Evolutionary conservation across 495 filamentous ascomycete species (phyloP).

Genomic region (Neurospora africana): DNA sequence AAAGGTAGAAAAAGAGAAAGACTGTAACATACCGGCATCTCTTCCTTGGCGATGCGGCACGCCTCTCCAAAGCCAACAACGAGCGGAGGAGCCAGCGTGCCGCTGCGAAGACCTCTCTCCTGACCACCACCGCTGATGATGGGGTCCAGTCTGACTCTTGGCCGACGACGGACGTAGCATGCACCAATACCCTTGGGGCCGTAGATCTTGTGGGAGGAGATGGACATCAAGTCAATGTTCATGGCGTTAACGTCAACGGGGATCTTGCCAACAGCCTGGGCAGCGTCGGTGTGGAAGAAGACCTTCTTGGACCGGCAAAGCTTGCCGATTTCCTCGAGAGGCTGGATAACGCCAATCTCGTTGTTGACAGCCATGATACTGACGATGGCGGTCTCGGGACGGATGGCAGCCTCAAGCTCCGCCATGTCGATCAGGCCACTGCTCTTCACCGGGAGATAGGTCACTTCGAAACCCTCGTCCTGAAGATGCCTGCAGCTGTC

Average conservation of each 20-base stretch:
- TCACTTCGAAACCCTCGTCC: conserved; percentile 92
- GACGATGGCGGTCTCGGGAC: conserved; percentile 82
- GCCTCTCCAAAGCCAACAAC: conserved; percentile 93
- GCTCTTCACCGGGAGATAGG: conserved; percentile 80
- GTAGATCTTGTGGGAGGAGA: conserved; percentile 98
- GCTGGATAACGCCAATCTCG: conserved; percentile 97
- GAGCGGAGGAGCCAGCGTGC: conserved; percentile 81
- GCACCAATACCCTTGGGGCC: conserved; percentile 95
- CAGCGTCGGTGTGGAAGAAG: conserved; percentile 98
- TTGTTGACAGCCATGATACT: conserved; percentile 99
- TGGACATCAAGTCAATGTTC: conserved; percentile 97
- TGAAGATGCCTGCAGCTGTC: conserved; percentile 95
- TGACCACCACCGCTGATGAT: conserved; percentile 95
- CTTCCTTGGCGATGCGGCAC: conserved; percentile 79
- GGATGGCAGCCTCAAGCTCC: conserved; percentile 80
- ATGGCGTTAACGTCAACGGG: conserved; percentile 91
- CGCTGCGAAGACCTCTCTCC: conserved; percentile 86
- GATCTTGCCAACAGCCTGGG: conserved; percentile 96
- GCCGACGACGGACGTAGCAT: conserved; percentile 85
- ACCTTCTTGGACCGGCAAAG: conserved; percentile 84
- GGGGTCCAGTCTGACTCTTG: conserved; percentile 86
- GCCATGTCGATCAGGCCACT: conserved; percentile 78
- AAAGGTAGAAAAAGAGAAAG: conserved; percentile 1
- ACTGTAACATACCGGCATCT: conserved; percentile 63
- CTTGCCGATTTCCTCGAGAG: conserved; percentile 84